Evolutionary conservation across 1,139 yeast species (phyloP), one percentile per base, ranked within the genome.

Genomic region (Debaryomyces fabryi): DNA sequence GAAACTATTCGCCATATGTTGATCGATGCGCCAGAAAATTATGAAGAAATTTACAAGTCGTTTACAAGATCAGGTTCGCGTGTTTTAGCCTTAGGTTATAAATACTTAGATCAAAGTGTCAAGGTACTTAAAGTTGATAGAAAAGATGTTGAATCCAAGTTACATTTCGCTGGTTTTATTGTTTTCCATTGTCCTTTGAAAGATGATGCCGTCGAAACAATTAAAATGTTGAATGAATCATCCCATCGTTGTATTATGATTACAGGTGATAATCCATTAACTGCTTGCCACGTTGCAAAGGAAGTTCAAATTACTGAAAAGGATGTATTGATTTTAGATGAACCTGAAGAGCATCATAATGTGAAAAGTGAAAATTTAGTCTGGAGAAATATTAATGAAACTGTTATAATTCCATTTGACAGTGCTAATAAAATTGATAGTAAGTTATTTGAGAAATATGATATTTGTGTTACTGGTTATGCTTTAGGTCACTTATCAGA

Each of bases 131-230:
- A 81, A 62, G 67, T 87, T 42, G 78, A 79, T 45, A 85, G 99
- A 70, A 86, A 85, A 52, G 79, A 80, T 20, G 83, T 92, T 56
- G 99, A 93, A 72, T 72, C 82, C 35, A 80, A 80, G 47, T 79
- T 93, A 58, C 74, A 65, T 27, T 93, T 93, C 72, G 97, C 88
- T 44, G 99, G 99, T 5, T 95, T 93, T 65, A 83, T 93, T 62
- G 96, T 95, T 46, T 93, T 93, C 87, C 96, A 90, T 65, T 92
- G 98, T 74, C 99, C 99, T 33, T 82, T 93, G 78, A 93, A 93
- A 68, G 79, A 79, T 40, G 99, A 93, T 72, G 99, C 99, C 37
- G 75, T 89, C 64, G 93, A 85, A 58, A 87, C 97, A 42, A 86
- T 93, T 58, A 77, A 83, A 63, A 92, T 91, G 97, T 80, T 93